Base-by-base conservation (phyloP, 805 yeast genomes). In the Candida morakotiae region DNA sequence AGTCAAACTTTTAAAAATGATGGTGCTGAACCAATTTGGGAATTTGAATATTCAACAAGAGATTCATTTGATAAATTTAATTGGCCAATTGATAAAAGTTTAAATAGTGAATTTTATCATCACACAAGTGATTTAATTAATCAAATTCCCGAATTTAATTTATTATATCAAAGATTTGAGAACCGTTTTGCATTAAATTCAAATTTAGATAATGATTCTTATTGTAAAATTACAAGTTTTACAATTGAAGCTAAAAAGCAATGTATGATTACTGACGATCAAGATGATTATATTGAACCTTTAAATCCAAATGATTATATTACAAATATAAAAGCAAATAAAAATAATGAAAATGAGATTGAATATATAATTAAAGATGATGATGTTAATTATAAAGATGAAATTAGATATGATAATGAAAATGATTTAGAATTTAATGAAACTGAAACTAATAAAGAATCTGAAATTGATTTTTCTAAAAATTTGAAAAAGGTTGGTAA, bases 101-200 rank as follows among this genome's bases (percentile, higher is more conserved):
- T 81, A 50, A 81, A 81, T 50, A 87, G 79, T 14, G 71, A 79
- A 13, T 81, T 79, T 65, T 79, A 87, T 87, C 78, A 79, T 17
- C 41, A 41, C n/a, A 42, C 37, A 5, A 22, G 37, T 25, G 41
- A 40, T 17, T 36, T 34, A 17, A 37, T 44, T n/a, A 44, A 35
- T 15, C 44, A 35, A 77, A 75, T 21, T 71, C 35, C 45, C 3
- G 34, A 36, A 15, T 23, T 39, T 27, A 33, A 34, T 10, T 28
- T 29, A 21, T 22, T 39, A 11, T 41, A 34, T 24, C 34, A 34
- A 25, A 31, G 34, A 22, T 28, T 38, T 4, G 45, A 32, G 11
- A 37, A 21, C 4, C 75, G 71, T 78, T 30, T 81, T 81, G 17
- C 63, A 55, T 34, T 67, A 66, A 22, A 77, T 26, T 35, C 38